These are phyloP conservation scores for Colletotrichum tanaceti DNA, from an alignment of 2,329 filamentous ascomycete species.

Conservation along the genomic window DNA sequence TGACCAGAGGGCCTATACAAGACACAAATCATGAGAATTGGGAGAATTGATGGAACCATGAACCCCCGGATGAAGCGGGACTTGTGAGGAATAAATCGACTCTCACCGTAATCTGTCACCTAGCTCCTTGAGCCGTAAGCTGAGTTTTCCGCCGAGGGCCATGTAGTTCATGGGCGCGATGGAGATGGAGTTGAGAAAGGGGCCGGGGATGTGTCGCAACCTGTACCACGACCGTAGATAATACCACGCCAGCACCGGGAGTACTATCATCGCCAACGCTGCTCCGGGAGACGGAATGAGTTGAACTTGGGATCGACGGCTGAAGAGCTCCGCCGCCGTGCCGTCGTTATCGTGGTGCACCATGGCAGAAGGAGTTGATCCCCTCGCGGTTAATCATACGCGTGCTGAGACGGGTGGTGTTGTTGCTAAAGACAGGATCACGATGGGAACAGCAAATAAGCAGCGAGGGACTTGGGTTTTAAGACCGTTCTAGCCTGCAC, in stretches of 20 bases:
- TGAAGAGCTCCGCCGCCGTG: neutral
- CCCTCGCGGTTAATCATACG: too few species aligned
- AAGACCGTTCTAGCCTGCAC: neutral
- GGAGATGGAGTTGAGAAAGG: slow-evolving; percentile 47
- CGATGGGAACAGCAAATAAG: too few species aligned
- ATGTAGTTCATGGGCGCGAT: slow-evolving; percentile 46
- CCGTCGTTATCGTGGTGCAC: neutral
- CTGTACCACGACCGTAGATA: slow-evolving; percentile 45
- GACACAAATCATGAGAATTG: too few species aligned
- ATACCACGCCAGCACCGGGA: slow-evolving; percentile 10
- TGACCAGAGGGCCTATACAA: too few species aligned
- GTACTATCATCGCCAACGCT: neutral
- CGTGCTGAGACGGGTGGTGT: too few species aligned
- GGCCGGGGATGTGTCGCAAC: slow-evolving; percentile 50
- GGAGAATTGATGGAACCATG: too few species aligned
- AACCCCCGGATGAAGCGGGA: too few species aligned
- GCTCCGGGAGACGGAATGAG: fast-evolving
- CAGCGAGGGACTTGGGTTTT: neutral
- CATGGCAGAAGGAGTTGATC: too few species aligned
- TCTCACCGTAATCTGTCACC: slow-evolving; percentile 32
- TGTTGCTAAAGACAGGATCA: neutral
- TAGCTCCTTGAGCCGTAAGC: slow-evolving; percentile 29
- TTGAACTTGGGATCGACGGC: neutral
- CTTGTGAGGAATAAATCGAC: too few species aligned
- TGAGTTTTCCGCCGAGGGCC: slow-evolving; percentile 24